Percentiles rank a stretch among this genome's conserved stretches.
These are phyloP conservation scores for Amaranthus tricolor DNA, from an alignment of 179 eudicot species.

Conservation along the genomic window DNA sequence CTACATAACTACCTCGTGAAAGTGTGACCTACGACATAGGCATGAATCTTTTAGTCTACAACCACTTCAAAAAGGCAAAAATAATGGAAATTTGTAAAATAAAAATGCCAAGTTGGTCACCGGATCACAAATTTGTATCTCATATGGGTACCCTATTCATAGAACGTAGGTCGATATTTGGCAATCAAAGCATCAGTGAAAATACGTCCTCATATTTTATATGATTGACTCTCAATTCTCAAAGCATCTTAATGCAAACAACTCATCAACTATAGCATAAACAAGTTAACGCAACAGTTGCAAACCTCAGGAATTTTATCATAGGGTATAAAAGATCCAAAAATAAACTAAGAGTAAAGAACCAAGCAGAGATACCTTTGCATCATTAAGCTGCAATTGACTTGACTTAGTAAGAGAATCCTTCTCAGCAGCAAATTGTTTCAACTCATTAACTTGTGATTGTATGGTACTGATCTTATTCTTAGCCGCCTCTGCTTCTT, in stretches of 20 bases:
- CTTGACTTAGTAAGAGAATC: conserved; percentile 58
- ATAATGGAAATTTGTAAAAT: no score
- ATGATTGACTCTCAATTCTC: not conserved
- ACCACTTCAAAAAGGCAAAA: no score
- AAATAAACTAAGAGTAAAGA: not conserved
- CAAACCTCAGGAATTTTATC: not conserved
- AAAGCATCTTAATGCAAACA: not conserved
- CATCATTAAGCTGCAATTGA: conserved; percentile 69
- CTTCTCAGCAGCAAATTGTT: conserved; percentile 51
- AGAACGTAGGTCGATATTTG: not conserved
- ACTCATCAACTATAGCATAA: not conserved
- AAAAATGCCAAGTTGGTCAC: no score
- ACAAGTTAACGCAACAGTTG: not conserved
- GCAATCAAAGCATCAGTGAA: no score
- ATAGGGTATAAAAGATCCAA: not conserved
- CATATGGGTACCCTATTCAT: no score
- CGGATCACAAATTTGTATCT: no score
- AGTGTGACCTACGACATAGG: no score
- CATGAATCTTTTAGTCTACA: no score
- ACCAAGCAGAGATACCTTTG: conserved; percentile 44
- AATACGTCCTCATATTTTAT: no score
- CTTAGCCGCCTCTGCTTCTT: conserved; percentile 56
- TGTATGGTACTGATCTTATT: conserved; percentile 42
- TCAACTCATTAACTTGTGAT: conserved; percentile 59
- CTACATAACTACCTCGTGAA: no score